phyloP scores from a whole-genome alignment of 352 stramenopile genomes.

The Globisporangium paddicum region DNA sequence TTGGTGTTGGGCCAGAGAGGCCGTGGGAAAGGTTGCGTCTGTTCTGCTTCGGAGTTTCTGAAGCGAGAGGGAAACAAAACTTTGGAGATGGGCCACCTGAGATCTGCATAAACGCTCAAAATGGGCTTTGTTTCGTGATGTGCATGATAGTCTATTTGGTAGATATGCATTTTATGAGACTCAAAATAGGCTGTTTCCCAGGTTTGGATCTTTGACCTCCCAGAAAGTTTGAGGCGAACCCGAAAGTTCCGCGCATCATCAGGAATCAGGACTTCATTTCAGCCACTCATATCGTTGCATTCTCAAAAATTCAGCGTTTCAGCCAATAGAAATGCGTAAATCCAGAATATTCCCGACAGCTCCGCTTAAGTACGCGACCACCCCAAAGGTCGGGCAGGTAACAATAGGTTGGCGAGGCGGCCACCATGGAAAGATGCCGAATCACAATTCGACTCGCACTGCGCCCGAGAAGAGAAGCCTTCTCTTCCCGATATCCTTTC shows the following conservation, averaged over 20 bases:
- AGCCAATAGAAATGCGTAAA: neutral
- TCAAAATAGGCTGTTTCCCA: neutral
- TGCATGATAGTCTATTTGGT: neutral
- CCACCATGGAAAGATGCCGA: neutral
- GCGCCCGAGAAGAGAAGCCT: neutral
- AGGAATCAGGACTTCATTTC: constrained; percentile 2
- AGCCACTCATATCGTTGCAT: neutral
- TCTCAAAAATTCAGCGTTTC: neutral
- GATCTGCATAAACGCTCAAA: neutral
- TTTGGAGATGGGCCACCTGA: too few species aligned
- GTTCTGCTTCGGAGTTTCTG: too few species aligned
- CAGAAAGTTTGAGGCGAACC: neutral
- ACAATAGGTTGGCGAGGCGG: neutral
- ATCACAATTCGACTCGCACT: constrained; percentile 3
- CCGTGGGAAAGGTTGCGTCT: too few species aligned
- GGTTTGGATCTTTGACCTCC: constrained; percentile 10
- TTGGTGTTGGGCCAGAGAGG: too few species aligned
- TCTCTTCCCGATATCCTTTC: constrained; percentile 1
- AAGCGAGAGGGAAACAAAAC: too few species aligned
- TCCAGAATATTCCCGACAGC: neutral
- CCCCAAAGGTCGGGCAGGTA: constrained; percentile 6
- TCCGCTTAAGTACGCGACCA: neutral
- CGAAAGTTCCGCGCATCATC: constrained; percentile 2
- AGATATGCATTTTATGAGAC: constrained; percentile 1
- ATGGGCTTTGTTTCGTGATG: neutral